phyloP scores from a whole-genome alignment of 2,329 filamentous ascomycete species.

The Daldinia eschscholtzii region DNA sequence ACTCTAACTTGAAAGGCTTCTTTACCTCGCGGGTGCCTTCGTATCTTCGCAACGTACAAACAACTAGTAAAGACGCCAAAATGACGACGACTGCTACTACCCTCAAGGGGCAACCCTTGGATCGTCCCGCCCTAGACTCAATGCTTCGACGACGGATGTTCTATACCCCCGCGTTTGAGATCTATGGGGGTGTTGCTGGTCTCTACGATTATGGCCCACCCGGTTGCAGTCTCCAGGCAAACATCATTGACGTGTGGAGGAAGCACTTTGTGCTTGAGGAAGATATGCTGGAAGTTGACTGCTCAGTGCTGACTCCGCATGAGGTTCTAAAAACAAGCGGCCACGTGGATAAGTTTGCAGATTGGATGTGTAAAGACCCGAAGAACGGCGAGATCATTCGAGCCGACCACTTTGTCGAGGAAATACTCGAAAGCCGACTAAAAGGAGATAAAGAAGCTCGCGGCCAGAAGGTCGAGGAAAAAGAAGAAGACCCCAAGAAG shows the following conservation, averaged over 20 bases:
- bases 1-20: constrained; percentile 20
- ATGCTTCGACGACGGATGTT: constrained; percentile 91
- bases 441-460: constrained; percentile 94
- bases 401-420: constrained; percentile 96
- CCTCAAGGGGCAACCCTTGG: constrained; percentile 89
- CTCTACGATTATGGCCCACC: constrained; percentile 95
- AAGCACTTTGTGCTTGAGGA: constrained; percentile 95
- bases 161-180: constrained; percentile 95
- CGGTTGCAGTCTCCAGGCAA: constrained; percentile 86
- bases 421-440: constrained; percentile 86
- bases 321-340: constrained; percentile 95
- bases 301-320: constrained; percentile 91
- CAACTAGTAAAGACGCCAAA: constrained; percentile 33
- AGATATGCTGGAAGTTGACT: constrained; percentile 96
- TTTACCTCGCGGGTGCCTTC: constrained; percentile 21
- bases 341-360: constrained; percentile 97
- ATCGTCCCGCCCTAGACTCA: constrained; percentile 83
- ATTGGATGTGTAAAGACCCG: constrained; percentile 99
- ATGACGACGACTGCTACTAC: constrained; percentile 75
- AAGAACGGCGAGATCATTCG: constrained; percentile 97
- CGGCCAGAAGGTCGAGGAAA: constrained; percentile 82
- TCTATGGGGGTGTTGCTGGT: constrained; percentile 89
- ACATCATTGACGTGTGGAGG: constrained; percentile 89
- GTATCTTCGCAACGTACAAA: constrained; percentile 7
- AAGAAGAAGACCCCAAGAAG: constrained; percentile 75